Base-by-base conservation (phyloP, 1,284 basidiomycete genomes). In the Leccinum variabile region DNA sequence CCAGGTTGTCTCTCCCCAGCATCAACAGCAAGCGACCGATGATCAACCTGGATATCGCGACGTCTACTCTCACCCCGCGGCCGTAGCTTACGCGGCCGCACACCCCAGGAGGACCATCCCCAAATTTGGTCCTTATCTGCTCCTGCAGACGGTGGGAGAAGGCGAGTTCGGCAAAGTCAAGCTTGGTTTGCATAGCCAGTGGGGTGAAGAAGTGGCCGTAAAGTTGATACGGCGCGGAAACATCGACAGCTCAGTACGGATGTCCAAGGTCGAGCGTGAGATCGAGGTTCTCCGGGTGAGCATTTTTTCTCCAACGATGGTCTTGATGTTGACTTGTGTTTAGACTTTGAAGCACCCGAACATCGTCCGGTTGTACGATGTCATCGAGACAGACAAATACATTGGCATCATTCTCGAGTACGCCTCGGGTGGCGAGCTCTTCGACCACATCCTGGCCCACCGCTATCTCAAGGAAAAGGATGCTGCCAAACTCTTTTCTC, bases 81-180 rank as follows among this genome's bases (percentile, higher is more conserved):
- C 93, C 0, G 82, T 90, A 39, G 89, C 91, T n/a, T 96, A 91
- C 75, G 87, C 88, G 22, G 84, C 88, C 1, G 90, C 91, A 0
- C 94, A 96, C 72, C 94, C 94, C 4, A 81, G 89, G 59, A 84
- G 95, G 39, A 87, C 88, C 16, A 95, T 95, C 63, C 92, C 96
- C 67, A 94, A 92, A 75, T 97, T 98, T 70, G 95, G 95, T 0
- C 94, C 95, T 3, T 98, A 98, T 77, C 82, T 98, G n/a, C 84
- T 98, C 50, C 80, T 98, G 11, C 95, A 97, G 76, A 98, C 95
- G 0, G 83, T 98, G 11, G 96, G 97, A 54, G 97, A 99, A 77
- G 97, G 97, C 69, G 97, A 99, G 81, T 99, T 99, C 75, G 97
- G 97, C 61, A 99, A 99, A 76, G 97, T 99, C 79, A 99, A 99